Evolutionary conservation across 805 yeast species (phyloP).

Genomic region (Lachancea waltii): DNA sequence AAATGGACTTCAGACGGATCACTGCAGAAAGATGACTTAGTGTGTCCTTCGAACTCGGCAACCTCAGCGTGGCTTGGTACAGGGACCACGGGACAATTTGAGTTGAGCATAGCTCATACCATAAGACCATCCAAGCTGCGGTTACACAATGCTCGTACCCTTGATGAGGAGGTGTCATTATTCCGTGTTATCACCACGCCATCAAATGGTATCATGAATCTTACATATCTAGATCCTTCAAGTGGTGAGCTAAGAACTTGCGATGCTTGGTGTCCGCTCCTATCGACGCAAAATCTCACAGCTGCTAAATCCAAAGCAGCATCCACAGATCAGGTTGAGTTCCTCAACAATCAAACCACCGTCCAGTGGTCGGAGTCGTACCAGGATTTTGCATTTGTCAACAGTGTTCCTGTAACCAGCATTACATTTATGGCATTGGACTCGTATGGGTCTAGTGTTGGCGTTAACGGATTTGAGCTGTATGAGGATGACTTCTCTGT

Average conservation of each 20-base stretch:
- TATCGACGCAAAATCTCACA: slow-evolving; percentile 35
- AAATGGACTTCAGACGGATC: slow-evolving; percentile 39
- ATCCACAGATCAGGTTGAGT: slow-evolving; percentile 16
- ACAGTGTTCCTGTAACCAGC: slow-evolving; percentile 53
- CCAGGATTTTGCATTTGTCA: slow-evolving; percentile 79
- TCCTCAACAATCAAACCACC: slow-evolving; percentile 33
- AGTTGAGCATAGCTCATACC: slow-evolving; percentile 49
- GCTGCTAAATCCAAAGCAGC: slow-evolving; percentile 25
- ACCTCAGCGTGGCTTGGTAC: slow-evolving; percentile 47
- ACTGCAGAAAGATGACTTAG: slow-evolving; percentile 34
- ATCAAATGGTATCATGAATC: slow-evolving; percentile 82
- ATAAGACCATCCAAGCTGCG: slow-evolving; percentile 67
- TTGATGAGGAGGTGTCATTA: slow-evolving; percentile 41
- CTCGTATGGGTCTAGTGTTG: slow-evolving; percentile 65
- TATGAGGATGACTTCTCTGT: slow-evolving; percentile 49
- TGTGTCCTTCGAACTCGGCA: slow-evolving; percentile 49
- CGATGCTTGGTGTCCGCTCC: slow-evolving; percentile 86
- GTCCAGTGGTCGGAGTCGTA: slow-evolving; percentile 39
- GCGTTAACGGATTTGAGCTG: slow-evolving; percentile 65
- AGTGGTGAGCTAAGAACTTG: slow-evolving; percentile 55
- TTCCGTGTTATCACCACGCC: slow-evolving; percentile 77
- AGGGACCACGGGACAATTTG: slow-evolving; percentile 55
- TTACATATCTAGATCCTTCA: slow-evolving; percentile 73
- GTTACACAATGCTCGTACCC: slow-evolving; percentile 51
- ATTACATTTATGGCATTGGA: slow-evolving; percentile 57